Evolutionary conservation across 1,284 basidiomycete species (phyloP).

Genomic region (Cryptococcus sp.): DNA sequence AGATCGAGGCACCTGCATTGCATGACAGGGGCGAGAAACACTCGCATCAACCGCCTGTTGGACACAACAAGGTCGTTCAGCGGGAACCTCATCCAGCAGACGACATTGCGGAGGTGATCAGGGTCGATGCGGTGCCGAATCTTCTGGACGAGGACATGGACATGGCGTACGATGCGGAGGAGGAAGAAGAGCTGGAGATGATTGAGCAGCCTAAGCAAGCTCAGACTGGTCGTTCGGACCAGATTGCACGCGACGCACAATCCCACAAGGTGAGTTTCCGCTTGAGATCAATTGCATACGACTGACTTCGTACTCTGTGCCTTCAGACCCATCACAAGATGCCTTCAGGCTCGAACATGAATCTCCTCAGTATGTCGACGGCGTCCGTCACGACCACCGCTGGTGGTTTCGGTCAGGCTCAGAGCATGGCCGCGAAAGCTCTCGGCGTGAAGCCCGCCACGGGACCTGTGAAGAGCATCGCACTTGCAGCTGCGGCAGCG

Average conservation of each 20-base stretch:
- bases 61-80: not conserved
- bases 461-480: slow-evolving; percentile 71
- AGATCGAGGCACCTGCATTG: slow-evolving; percentile 7
- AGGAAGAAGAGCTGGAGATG: slow-evolving; percentile 14
- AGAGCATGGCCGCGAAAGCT: slow-evolving; percentile 47
- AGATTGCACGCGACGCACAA: too few relatives aligned
- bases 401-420: slow-evolving; percentile 36
- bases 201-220: slow-evolving; percentile 8
- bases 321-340: slow-evolving; percentile 15
- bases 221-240: too few relatives aligned
- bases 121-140: not conserved
- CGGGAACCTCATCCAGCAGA: not conserved
- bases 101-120: not conserved
- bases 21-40: slow-evolving; percentile 22
- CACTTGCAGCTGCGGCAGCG: slow-evolving; percentile 75
- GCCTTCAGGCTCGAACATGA: slow-evolving; percentile 10
- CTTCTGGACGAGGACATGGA: slow-evolving; percentile 5
- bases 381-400: slow-evolving; percentile 16
- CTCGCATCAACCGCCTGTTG: slow-evolving; percentile 4
- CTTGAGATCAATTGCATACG: not conserved
- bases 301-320: too few relatives aligned
- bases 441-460: slow-evolving; percentile 49
- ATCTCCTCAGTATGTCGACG: slow-evolving; percentile 12
- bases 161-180: slow-evolving; percentile 2
- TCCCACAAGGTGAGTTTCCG: slow-evolving; percentile 17